Base-by-base conservation (phyloP, 179 eudicot genomes). In the Beta lomatogona region DNA sequence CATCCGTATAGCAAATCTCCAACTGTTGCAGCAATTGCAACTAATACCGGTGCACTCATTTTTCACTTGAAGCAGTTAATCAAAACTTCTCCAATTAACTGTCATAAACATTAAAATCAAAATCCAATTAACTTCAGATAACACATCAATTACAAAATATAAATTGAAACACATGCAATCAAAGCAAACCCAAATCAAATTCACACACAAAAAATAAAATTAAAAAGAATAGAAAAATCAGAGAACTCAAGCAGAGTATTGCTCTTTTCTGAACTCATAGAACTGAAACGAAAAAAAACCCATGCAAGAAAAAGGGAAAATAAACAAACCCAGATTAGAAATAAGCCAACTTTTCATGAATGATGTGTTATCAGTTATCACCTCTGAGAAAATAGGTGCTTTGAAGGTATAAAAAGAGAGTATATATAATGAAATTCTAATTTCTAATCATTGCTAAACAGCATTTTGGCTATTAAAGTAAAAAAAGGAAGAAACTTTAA, bases 1-100 rank as follows among this genome's bases (percentile, higher is more conserved):
- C 98, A 93, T 88, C 98, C 98, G 85, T 90, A 93, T 58, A 93
- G 85, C 31, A 93, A 83, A 85, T 93, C 89, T 22, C 98, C 98
- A 31, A 91, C 80, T 16, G 96, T 89, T 22, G 94, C 98, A 86
- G 91, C 94, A 88, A 93, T 77, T 46, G 98, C 98, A 76, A 93
- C 97, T 53, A 86, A 86, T 79, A 93, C 96, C 41, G 98, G 90
- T 67, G 90, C 94, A 77, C 88, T 90, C 98, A 93, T 93, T 81
- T 12, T 89, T 63, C 63, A 57, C 73, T 19, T 55, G 74, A 22
- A 64, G 52, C 21, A 50, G 9, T 60, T 54, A 36, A 50, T 78
- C 19, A 71, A 54, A 77, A 48, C 78, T 77, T 71, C 80, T 82
- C 12, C 11, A 76, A 46, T 16, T 73, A 82, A 79, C 84, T 83